Base-by-base conservation (phyloP, 257 asterid species). In the Eustoma russellianum region DNA sequence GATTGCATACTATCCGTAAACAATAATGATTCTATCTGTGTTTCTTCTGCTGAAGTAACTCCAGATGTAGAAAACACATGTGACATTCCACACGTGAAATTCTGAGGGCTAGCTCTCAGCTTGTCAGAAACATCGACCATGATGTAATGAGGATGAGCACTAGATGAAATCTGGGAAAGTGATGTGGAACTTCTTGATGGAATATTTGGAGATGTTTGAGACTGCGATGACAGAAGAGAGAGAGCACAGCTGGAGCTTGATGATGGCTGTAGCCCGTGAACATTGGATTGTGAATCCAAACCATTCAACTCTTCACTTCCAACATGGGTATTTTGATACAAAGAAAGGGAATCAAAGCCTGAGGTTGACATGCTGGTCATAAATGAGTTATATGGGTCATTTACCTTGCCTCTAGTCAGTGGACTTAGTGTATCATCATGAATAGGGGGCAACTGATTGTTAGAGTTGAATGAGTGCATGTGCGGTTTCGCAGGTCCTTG, bases 211-310 rank as follows among this genome's bases (percentile, higher is more conserved):
- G 73, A 55, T 43, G 77, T 61, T 55, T 60, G 74, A 6, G 72
- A 38, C 7, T 38, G 43, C 7, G 43, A 63, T 75, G 81, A 75
- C 81, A 70, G 81, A 75, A 75, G 81, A 75, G 77, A 75, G 77
- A 70, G 81, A 75, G 81, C 77, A 75, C 68, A 56, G 14, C 65
- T 65, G 2, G 74, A 67, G 46, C 52, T 56, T 41, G 80, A 69
- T 17, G 60, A 15, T 53, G 66, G 66, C 13, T 62, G 57, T 28
- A 41, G 69, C 61, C 73, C 72, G 33, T 71, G 66, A 66, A 62
- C 50, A 41, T 19, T 18, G 13, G 67, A 55, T 28, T 75, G 57
- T 33, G 70, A 48, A 47, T 61, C 66, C 59, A 66, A 59, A 24
- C 44, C 57, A 54, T 60, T 57, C 51, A 69, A 47, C 28, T 49